Percentiles rank a stretch among this genome's conserved stretches.
phyloP scores from a whole-genome alignment of 2,329 filamentous ascomycete genomes.

The Chalaropsis thielavioides region DNA sequence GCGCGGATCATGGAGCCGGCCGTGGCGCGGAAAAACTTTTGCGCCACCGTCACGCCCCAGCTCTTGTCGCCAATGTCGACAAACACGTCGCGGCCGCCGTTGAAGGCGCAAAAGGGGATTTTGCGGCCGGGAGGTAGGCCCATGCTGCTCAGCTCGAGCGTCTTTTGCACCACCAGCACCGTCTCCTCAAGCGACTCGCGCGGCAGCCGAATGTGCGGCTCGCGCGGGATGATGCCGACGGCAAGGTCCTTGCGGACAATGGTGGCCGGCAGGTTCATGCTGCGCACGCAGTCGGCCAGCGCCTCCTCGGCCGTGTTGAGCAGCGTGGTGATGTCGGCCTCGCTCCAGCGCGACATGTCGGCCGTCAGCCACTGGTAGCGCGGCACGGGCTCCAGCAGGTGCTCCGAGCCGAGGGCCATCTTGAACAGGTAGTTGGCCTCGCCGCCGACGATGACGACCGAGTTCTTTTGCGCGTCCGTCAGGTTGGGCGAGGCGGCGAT shows the following conservation, averaged over 20 bases:
- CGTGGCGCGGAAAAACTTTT: slow-evolving; percentile 58
- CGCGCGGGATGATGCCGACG: slow-evolving; percentile 59
- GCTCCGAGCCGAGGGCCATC: slow-evolving; percentile 49
- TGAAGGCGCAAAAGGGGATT: slow-evolving; percentile 96
- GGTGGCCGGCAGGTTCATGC: slow-evolving; percentile 62
- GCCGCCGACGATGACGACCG: slow-evolving; percentile 82
- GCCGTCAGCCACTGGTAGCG: slow-evolving; percentile 57
- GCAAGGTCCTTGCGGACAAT: slow-evolving; percentile 81
- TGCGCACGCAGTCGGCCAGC: slow-evolving; percentile 64
- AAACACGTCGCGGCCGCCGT: slow-evolving; percentile 93
- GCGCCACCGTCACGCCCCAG: slow-evolving; percentile 86
- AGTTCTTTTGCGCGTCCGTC: slow-evolving; percentile 53
- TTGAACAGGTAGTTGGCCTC: slow-evolving; percentile 93
- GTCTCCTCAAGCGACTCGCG: slow-evolving; percentile 92
- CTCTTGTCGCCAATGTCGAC: slow-evolving; percentile 98
- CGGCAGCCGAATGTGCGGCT: slow-evolving; percentile 51
- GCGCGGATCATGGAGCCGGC: slow-evolving; percentile 47
- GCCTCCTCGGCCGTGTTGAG: slow-evolving; percentile 80
- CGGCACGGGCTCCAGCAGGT: slow-evolving; percentile 54
- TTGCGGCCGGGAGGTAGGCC: slow-evolving; percentile 23
- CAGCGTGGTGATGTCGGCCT: slow-evolving; percentile 62
- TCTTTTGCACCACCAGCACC: slow-evolving; percentile 84
- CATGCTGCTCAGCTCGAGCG: slow-evolving; percentile 64
- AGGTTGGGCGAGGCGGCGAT: slow-evolving; percentile 47
- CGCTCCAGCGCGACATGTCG: slow-evolving; percentile 64